These are phyloP conservation scores for Millerozyma acaciae DNA, from an alignment of 805 yeast species.

Conservation along the genomic window DNA sequence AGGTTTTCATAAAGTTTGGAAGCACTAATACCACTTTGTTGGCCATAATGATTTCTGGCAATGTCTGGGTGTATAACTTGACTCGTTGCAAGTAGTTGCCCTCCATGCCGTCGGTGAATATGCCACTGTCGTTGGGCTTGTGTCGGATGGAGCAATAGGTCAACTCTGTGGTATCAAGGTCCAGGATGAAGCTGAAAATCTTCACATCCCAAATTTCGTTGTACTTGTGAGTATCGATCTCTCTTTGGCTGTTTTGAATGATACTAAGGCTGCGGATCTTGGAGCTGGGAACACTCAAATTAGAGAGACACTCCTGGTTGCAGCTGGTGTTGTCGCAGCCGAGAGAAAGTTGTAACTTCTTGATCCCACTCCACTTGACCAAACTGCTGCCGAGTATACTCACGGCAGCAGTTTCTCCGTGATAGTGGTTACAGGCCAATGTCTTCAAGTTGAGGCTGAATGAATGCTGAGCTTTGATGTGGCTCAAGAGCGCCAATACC, in stretches of 20 bases:
- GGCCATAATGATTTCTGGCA: conserved; percentile 33
- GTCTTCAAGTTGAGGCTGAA: conserved; percentile 13
- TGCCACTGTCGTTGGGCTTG: conserved; percentile 54
- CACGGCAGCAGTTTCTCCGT: conserved; percentile 3
- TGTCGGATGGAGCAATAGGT: conserved; percentile 51
- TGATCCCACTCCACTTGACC: conserved; percentile 16
- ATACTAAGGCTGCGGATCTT: conserved; percentile 20
- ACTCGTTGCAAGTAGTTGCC: conserved; percentile 67
- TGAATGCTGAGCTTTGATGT: conserved; percentile 1
- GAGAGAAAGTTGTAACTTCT: conserved; percentile 46
- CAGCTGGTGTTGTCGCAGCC: conserved; percentile 49
- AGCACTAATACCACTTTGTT: conserved; percentile 43
- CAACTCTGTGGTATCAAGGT: conserved; percentile 17
- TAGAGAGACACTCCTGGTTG: conserved; percentile 36
- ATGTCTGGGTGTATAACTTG: conserved; percentile 42
- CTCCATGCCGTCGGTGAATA: conserved; percentile 61
- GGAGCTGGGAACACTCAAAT: conserved; percentile 35
- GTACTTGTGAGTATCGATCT: conserved; percentile 16
- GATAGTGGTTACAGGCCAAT: conserved; percentile 23
- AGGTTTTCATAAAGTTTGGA: conserved; percentile 57
- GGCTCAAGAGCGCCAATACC: not conserved
- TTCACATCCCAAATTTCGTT: conserved; percentile 45
- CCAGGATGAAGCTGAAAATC: conserved; percentile 32
- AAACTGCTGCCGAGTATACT: conserved; percentile 7
- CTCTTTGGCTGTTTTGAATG: conserved; percentile 22